Base-by-base conservation (phyloP, 2,329 filamentous ascomycete species). In the Diaporthe ilicicola region DNA sequence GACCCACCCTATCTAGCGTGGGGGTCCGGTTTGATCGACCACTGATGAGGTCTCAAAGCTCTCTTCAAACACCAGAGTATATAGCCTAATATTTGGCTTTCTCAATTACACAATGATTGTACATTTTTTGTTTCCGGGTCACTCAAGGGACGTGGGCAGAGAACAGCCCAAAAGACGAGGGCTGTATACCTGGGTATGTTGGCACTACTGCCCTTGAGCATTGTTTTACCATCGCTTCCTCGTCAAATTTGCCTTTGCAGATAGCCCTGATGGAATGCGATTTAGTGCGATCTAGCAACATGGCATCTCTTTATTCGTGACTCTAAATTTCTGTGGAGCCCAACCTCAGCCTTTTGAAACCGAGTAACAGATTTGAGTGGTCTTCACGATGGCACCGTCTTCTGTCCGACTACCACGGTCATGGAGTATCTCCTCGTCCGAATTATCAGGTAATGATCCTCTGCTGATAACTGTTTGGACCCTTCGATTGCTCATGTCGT, bases 1-100 rank as follows among this genome's bases (percentile, higher is more conserved):
- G 32, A n/a, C 53, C 32, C 13, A 55, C 53, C n/a, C 19, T 55
- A 32, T 22, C 53, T 55, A 55, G 53, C 53, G 53, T 55, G 53
- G 53, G 53, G 53, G 53, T 54, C 17, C 51, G 19, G 19, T 7
- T 32, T 32, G 51, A 24, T 34, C 19, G 4, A 34, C 29, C 51
- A 32, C 17, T 17, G 29, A 2, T n/a, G 19, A 29, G 15, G 51
- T 32, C 51, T 9, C 13, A 29, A 17, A 8, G 29, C 32, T 55
- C 19, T 9, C 10, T 1, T 5, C 53, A 55, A 32, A 13, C 10
- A 22, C 29, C 9, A 34, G 32, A 51, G 17, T 29, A 17, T 13
- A 50, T 6, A 51, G 24, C 5, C 24, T 27, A 7, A 15, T 9
- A 10, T 27, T 17, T 19, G 12, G n/a, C 8, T 48, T 5, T 22